Conservation (phyloP, 345 rosid species). For the Microthlaspi erraticum region DNA sequence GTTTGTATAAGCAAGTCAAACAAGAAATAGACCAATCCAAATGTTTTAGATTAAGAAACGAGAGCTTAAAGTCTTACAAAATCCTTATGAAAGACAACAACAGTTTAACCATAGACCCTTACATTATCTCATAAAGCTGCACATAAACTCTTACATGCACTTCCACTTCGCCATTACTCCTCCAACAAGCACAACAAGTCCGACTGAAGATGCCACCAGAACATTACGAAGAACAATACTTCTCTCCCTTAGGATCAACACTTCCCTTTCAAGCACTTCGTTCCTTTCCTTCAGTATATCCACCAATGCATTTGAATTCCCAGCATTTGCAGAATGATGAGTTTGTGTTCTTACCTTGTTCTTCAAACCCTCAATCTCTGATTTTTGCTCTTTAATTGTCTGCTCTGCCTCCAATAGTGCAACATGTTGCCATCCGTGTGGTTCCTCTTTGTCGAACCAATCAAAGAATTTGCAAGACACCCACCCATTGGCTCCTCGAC, state of each 20-base stretch:
- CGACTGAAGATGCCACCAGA: background rate
- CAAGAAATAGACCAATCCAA: no score
- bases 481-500: background rate
- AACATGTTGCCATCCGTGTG: no score
- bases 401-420: slow-evolving; percentile 5
- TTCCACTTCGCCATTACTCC: background rate
- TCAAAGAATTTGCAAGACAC: background rate
- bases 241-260: background rate
- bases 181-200: background rate
- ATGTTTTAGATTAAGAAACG: no score
- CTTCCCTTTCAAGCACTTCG: background rate
- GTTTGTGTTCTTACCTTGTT: background rate
- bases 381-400: background rate
- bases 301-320: background rate
- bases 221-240: background rate
- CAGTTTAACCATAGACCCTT: no score
- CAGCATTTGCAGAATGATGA: background rate
- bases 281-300: background rate
- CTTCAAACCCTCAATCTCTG: background rate
- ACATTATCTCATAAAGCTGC: no score
- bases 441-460: background rate
- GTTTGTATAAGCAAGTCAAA: no score
- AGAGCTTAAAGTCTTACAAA: no score
- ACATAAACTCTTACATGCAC: background rate
- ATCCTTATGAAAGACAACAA: no score